A percentile compares a stretch with the other conserved stretches of the same genome.
phyloP scores from a whole-genome alignment of 192 early-diverging fungal species.

The Linnemannia hyalina region DNA sequence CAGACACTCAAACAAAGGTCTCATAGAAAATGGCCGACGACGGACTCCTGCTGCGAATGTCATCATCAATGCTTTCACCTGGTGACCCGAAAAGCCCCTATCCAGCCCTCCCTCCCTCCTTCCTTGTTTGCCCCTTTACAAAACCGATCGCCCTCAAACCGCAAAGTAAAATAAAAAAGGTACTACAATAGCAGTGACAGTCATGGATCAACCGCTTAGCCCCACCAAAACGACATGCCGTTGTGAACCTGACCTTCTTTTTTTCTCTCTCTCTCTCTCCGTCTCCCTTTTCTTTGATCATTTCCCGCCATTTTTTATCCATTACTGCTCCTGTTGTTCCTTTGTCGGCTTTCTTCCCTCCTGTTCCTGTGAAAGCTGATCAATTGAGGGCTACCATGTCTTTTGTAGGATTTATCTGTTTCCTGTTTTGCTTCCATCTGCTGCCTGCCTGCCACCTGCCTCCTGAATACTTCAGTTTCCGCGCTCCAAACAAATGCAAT shows the following conservation, averaged over 20 bases:
- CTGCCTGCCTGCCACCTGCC: no score
- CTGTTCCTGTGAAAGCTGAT: not conserved
- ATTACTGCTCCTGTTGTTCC: not conserved
- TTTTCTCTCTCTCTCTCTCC: not conserved
- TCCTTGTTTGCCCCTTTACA: not conserved
- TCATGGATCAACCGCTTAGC: slow-evolving; percentile 2
- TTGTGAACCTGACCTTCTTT: not conserved
- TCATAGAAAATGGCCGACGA: not conserved
- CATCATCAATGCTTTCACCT: slow-evolving; percentile 15
- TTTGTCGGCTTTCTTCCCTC: not conserved
- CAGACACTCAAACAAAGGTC: not conserved
- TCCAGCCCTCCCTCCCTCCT: not conserved
- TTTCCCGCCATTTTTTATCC: slow-evolving; percentile 6
- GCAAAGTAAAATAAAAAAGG: not conserved
- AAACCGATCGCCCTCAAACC: not conserved
- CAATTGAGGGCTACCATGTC: not conserved
- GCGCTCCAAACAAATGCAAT: no score
- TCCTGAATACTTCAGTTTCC: no score
- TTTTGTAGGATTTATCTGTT: no score
- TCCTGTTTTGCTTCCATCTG: no score
- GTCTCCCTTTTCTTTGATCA: not conserved
- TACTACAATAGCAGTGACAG: not conserved
- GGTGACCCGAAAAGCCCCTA: slow-evolving; percentile 24
- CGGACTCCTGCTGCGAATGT: not conserved
- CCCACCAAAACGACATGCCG: not conserved